Conservation (phyloP, 2,329 filamentous ascomycete species). For the Scytalidium lignicola region DNA sequence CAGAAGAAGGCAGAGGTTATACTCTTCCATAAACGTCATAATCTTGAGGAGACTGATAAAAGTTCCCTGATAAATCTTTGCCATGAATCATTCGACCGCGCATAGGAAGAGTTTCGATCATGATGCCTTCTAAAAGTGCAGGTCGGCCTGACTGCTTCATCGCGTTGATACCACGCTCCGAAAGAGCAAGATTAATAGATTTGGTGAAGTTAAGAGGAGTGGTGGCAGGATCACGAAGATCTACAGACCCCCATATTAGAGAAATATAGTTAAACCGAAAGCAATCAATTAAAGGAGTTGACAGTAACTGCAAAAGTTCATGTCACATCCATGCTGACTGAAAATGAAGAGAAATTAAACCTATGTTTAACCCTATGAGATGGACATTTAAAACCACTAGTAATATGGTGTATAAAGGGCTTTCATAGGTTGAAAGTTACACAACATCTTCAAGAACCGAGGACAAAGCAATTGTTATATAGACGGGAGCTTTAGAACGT, state of each 20-base stretch:
- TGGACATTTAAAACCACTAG: no score
- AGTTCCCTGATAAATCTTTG: constrained; percentile 52
- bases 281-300: no score
- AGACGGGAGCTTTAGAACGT: constrained; percentile 31
- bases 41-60: constrained; percentile 75
- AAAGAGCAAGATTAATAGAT: constrained; percentile 96
- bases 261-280: not conserved
- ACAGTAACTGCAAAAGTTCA: no score
- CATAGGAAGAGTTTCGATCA: constrained; percentile 84
- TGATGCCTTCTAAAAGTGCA: constrained; percentile 66
- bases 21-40: constrained; percentile 89
- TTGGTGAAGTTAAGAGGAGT: constrained; percentile 91
- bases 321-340: no score
- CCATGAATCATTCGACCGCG: constrained; percentile 95
- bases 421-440: no score
- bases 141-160: constrained; percentile 65
- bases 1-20: constrained; percentile 27
- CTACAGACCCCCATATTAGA: constrained; percentile 39
- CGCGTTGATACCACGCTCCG: constrained; percentile 87
- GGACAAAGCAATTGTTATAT: constrained; percentile 1
- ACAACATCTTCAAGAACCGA: no score
- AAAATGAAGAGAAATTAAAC: no score
- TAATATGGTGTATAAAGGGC: no score
- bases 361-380: no score
- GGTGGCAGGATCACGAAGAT: constrained; percentile 78